Evolutionary conservation across 768 basidiomycete species (phyloP), one percentile per base, ranked within the genome.

Genomic region (Auricularia sp.): DNA sequence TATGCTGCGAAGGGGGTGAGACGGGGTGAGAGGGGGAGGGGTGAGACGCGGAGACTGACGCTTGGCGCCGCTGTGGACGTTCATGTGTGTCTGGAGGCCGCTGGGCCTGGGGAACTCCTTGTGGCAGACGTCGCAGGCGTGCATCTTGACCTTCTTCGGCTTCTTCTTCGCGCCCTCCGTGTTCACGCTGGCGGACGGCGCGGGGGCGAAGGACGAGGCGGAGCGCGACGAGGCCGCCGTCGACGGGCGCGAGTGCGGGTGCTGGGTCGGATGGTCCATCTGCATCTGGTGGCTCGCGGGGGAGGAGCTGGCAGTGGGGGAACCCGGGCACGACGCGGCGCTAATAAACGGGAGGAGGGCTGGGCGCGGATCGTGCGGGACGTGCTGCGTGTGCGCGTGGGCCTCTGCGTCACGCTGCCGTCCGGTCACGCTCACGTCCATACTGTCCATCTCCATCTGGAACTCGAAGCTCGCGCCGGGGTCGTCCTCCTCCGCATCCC

Each of bases 31-130:
- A 6, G 18, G 47, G 18, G 47, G 6, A 21, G 47, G 11, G 47
- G 23, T 14, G 23, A 33, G 29, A 59, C 8, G 11, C 5, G 42
- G 29, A 33, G 59, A 77, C 81, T 59, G 68, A 84, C 84, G 84
- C 70, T 78, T 79, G 44, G 74, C 72, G 43, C 83, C 80, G 65
- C 76, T 81, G 68, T 85, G 84, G 1, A 78, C 80, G 68, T 83
- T 83, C 82, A 84, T 83, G 68, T 85, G 84, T 5, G 83, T 84
- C 59, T 74, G 72, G 29, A 85, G 74, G 23, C 82, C 83, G 67
- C 83, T 84, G 2, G 83, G 84, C 77, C 82, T 76, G 11, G 83
- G 82, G 69, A 85, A 85, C 64, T 75, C 70, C 69, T 84, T 84
- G 10, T 71, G 68, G 66, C 84, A 85, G 5, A 83, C 71, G 53